A percentile compares a stretch with the other conserved stretches of the same genome.
phyloP scores from a whole-genome alignment of 2,329 filamentous ascomycete species.

The Lasiodiplodia hormozganensis region DNA sequence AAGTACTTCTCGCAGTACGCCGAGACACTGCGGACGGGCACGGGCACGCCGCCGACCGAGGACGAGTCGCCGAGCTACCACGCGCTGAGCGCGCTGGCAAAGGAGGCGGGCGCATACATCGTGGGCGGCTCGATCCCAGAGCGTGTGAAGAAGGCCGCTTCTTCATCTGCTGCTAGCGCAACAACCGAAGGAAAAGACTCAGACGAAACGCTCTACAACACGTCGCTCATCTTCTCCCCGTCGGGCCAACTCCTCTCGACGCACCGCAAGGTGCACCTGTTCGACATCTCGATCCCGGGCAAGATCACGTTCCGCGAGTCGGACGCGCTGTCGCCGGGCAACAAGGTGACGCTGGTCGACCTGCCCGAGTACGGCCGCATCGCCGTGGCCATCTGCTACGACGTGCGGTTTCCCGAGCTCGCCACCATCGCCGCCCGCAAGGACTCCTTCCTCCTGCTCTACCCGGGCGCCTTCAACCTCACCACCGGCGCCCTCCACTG shows the following conservation, averaged over 20 bases:
- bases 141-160: slow-evolving; percentile 60
- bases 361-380: slow-evolving; percentile 88
- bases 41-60: slow-evolving; percentile 66
- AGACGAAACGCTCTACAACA: slow-evolving; percentile 77
- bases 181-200: background rate
- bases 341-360: slow-evolving; percentile 84
- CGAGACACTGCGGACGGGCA: slow-evolving; percentile 72
- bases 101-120: slow-evolving; percentile 79
- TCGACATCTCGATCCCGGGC: slow-evolving; percentile 96
- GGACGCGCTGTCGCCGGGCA: slow-evolving; percentile 84
- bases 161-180: slow-evolving; percentile 31
- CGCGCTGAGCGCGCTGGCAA: slow-evolving; percentile 79
- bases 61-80: slow-evolving; percentile 50
- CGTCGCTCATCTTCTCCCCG: slow-evolving; percentile 81
- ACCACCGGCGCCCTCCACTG: slow-evolving; percentile 94
- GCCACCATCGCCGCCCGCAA: slow-evolving; percentile 86
- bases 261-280: slow-evolving; percentile 93
- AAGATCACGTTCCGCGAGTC: slow-evolving; percentile 92
- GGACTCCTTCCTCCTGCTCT: slow-evolving; percentile 86
- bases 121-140: slow-evolving; percentile 95
- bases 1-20: slow-evolving; percentile 91
- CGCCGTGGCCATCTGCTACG: slow-evolving; percentile 94
- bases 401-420: slow-evolving; percentile 94
- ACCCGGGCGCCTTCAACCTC: slow-evolving; percentile 96
- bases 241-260: slow-evolving; percentile 80